These are phyloP conservation scores for Daldinia sp. DNA, from an alignment of 2,329 filamentous ascomycete species.

Conservation along the genomic window DNA sequence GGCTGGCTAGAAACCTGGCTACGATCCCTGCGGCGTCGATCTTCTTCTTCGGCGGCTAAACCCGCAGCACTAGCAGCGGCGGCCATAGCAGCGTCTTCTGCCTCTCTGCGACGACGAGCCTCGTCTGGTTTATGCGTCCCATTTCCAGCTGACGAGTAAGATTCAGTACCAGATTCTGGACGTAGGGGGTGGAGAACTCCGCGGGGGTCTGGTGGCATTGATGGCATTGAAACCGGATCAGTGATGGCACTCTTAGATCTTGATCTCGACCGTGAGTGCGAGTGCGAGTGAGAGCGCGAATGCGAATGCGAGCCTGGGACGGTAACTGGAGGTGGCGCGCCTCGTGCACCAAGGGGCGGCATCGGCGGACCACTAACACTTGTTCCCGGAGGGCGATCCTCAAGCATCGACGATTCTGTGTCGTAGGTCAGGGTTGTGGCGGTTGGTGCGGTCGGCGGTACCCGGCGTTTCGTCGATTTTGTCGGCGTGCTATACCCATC, in stretches of 20 bases:
- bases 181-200: conserved; percentile 52
- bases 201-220: conserved; percentile 62
- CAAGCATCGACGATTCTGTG: conserved; percentile 52
- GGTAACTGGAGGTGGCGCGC: conserved; percentile 26
- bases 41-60: conserved; percentile 59
- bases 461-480: conserved; percentile 47
- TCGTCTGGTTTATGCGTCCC: conserved; percentile 54
- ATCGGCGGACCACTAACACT: conserved; percentile 48
- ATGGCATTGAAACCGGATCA: conserved; percentile 56
- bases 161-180: conserved; percentile 54
- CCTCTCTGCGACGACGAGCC: conserved; percentile 56
- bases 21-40: conserved; percentile 49
- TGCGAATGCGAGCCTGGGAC: conserved; percentile 29
- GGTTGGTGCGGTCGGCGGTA: conserved; percentile 41
- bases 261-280: conserved; percentile 51
- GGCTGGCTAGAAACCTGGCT: conserved; percentile 56
- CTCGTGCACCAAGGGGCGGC: conserved; percentile 48
- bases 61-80: conserved; percentile 58
- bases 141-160: conserved; percentile 52
- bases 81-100: conserved; percentile 56
- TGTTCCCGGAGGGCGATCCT: conserved; percentile 49
- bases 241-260: conserved; percentile 48
- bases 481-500: conserved; percentile 67
- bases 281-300: conserved; percentile 36
- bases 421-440: conserved; percentile 43